Conservation (phyloP, 2,329 filamentous ascomycete species). For the Venturia aucupariae region DNA sequence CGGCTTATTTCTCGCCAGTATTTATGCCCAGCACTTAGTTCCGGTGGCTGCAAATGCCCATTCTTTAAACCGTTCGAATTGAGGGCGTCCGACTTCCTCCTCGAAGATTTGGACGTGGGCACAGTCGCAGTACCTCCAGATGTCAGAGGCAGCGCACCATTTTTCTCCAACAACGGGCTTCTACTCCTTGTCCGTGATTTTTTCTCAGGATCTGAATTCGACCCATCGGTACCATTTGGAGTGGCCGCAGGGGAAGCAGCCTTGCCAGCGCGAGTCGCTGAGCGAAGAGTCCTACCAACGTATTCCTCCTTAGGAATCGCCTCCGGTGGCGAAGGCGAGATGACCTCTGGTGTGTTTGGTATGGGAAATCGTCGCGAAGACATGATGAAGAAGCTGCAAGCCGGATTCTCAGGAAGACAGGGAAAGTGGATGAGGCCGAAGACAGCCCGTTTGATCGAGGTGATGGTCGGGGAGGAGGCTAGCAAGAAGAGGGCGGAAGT, state of each 20-base stretch:
- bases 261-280: constrained; percentile 49
- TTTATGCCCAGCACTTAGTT: constrained; percentile 31
- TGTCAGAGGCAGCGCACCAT: constrained; percentile 2
- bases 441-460: not conserved
- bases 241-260: constrained; percentile 46
- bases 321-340: constrained; percentile 76
- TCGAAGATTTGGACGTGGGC: constrained; percentile 28
- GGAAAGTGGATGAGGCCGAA: not conserved
- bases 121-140: constrained; percentile 7
- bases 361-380: not conserved
- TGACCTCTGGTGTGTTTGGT: constrained; percentile 65
- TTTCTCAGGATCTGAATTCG: constrained; percentile 43
- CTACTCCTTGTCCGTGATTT: constrained; percentile 62
- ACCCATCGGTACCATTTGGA: constrained; percentile 36
- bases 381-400: not conserved
- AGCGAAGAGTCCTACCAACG: constrained; percentile 61
- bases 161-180: constrained; percentile 45
- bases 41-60: constrained; percentile 60
- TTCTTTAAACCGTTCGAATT: constrained; percentile 37
- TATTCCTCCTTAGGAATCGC: constrained; percentile 49
- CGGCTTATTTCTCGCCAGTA: constrained; percentile 83
- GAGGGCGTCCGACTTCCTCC: constrained; percentile 10
- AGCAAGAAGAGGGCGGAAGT: not conserved
- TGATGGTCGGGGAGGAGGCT: not conserved
- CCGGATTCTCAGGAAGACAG: not conserved